Evolutionary conservation across 2,329 filamentous ascomycete genomes (phyloP).

Genomic region (Colletotrichum tamarilloi): DNA sequence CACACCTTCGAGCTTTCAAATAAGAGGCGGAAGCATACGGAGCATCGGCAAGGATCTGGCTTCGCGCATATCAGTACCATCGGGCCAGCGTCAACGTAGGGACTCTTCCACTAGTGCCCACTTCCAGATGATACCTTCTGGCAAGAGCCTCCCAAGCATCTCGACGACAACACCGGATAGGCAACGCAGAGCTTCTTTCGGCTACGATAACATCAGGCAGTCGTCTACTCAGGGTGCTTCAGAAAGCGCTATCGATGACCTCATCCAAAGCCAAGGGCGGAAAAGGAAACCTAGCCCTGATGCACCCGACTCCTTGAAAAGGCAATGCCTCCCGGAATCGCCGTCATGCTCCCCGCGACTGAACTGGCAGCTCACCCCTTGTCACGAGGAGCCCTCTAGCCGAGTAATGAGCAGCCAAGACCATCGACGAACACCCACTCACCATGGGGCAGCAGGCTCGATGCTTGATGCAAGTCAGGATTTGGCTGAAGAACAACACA

Average conservation of each 20-base stretch:
- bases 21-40: slow-evolving; percentile 4
- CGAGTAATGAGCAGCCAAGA: not conserved
- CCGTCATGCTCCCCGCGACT: not conserved
- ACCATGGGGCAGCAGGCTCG: not conserved
- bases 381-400: not conserved
- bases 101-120: not conserved
- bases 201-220: not conserved
- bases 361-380: not conserved
- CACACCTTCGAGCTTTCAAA: not conserved
- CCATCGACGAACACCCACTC: not conserved
- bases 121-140: not conserved
- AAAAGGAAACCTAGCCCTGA: slow-evolving; percentile 3
- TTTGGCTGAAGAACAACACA: not conserved
- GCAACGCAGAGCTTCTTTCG: not conserved
- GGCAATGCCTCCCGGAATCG: not conserved
- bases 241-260: not conserved
- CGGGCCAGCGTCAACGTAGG: not conserved
- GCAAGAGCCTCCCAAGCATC: not conserved
- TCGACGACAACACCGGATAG: not conserved
- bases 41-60: not conserved
- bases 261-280: not conserved
- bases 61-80: not conserved
- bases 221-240: not conserved
- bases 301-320: not conserved
- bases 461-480: not conserved